Conservation (phyloP, 2,329 filamentous ascomycete species). For the Rachicladosporium sp. region DNA sequence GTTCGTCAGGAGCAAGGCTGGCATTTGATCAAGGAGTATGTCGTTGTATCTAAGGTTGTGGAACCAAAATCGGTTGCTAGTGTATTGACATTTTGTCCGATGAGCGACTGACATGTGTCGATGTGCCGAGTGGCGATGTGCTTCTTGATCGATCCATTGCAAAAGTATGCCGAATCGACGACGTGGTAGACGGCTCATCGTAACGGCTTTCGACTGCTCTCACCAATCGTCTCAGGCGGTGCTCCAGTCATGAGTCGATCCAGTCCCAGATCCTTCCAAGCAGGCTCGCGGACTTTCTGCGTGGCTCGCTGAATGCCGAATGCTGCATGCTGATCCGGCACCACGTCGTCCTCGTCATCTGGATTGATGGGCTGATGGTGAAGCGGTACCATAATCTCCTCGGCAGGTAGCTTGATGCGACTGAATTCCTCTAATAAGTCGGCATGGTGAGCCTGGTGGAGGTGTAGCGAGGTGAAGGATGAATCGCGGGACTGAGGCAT, state of each 20-base stretch:
- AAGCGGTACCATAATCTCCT: constrained; percentile 72
- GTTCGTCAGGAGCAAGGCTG: too few species aligned
- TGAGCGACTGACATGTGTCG: too few species aligned
- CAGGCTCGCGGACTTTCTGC: constrained; percentile 55
- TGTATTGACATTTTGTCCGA: too few species aligned
- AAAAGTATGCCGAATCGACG: too few species aligned
- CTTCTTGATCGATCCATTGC: too few species aligned
- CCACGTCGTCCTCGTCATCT: constrained; percentile 79
- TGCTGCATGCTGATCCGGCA: constrained; percentile 76
- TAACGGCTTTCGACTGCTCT: constrained; percentile 2
- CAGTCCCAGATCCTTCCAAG: constrained; percentile 71
- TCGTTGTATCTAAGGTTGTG: too few species aligned
- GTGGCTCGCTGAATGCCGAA: constrained; percentile 77
- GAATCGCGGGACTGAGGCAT: constrained; percentile 52
- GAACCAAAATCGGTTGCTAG: too few species aligned
- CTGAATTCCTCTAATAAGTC: constrained; percentile 60
- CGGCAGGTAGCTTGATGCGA: constrained; percentile 32
- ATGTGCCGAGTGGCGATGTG: too few species aligned
- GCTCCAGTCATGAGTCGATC: constrained; percentile 56
- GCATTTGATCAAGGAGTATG: too few species aligned
- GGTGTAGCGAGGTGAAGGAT: constrained; percentile 62
- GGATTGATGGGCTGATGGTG: constrained; percentile 74
- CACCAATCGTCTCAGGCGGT: constrained; percentile 26
- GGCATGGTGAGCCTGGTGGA: constrained; percentile 57
- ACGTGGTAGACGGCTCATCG: neutral